Evolutionary conservation across 306 rosid genomes (phyloP), one percentile per base, ranked within the genome.

Genomic region (Casuarina equisetifolia): DNA sequence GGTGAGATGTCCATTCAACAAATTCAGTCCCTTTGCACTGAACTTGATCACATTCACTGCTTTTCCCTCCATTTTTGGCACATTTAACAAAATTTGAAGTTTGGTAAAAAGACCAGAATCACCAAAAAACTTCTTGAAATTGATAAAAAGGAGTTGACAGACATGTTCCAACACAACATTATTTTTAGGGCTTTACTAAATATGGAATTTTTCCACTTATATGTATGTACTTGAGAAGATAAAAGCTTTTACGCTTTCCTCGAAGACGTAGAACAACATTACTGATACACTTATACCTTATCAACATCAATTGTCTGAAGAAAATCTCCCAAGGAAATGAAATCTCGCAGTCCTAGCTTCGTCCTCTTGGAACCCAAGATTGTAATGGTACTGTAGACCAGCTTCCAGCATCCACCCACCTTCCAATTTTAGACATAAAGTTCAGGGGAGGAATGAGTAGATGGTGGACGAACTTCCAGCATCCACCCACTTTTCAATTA

Each of bases 341-440:
- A 90, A 73, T 93, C 97, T 83, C 97, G 82, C 66, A 93, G 86
- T 71, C 97, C 97, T 39, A 93, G 86, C 88, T 91, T 93, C 53
- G 96, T 91, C 79, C 97, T 87, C 86, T 89, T 93, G 53, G 96
- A 83, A 57, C 97, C 98, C 83, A 91, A 76, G 72, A 93, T 87
- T 77, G 95, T 85, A 77, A 91, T 87, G 77, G 93, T 90, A 73
- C 97, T 88, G 54, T 90, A 93, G 36, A 90, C 85, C 82, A 93
- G 92, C 81, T 88, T 93, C 98, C 98, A 93, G 74, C 79, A 63
- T 83, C 89, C 89, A 66, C 63, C 78, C 40, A 86, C 80, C 89
- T 86, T 74, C 71, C 71, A 66, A 42, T 66, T 66, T 66, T 17
- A 42, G 35, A 17, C 36, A 63, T 63, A 1, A 66, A 58, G 7